Conservation (phyloP, 192 early-diverging fungal genomes). For the Gigaspora rosea region DNA sequence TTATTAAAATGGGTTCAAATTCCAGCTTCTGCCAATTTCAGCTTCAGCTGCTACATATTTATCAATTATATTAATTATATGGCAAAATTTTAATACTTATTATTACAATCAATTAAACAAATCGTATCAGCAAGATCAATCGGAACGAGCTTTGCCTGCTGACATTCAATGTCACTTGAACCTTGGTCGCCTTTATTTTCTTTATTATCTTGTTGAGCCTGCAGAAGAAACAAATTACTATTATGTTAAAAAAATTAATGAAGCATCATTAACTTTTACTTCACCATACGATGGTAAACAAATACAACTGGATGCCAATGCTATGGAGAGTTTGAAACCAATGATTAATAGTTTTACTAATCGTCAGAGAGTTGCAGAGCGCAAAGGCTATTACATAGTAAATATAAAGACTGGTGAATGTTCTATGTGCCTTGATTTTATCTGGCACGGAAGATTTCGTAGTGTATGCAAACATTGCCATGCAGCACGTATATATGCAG, state of each 20-base stretch:
- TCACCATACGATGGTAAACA: slow-evolving; percentile 15
- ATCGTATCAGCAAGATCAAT: neutral
- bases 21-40: no score
- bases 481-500: neutral
- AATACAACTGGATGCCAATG: neutral
- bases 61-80: no score
- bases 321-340: slow-evolving; percentile 1
- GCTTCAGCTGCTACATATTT: no score
- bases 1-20: no score
- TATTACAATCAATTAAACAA: no score
- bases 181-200: slow-evolving; percentile 17
- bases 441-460: slow-evolving; percentile 16
- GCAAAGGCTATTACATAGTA: neutral
- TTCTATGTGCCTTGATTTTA: slow-evolving; percentile 9
- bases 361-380: neutral
- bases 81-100: no score
- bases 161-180: neutral
- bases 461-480: slow-evolving; percentile 5
- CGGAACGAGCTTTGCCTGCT: neutral
- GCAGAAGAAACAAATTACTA: neutral
- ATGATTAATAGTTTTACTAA: slow-evolving; percentile 14
- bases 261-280: neutral
- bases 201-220: neutral
- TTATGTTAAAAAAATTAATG: neutral
- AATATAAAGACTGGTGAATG: slow-evolving; percentile 19